Percentiles rank a stretch among this genome's conserved stretches.
Evolutionary conservation across 495 filamentous ascomycete genomes (phyloP).

Genomic region (Bacidia rubella): DNA sequence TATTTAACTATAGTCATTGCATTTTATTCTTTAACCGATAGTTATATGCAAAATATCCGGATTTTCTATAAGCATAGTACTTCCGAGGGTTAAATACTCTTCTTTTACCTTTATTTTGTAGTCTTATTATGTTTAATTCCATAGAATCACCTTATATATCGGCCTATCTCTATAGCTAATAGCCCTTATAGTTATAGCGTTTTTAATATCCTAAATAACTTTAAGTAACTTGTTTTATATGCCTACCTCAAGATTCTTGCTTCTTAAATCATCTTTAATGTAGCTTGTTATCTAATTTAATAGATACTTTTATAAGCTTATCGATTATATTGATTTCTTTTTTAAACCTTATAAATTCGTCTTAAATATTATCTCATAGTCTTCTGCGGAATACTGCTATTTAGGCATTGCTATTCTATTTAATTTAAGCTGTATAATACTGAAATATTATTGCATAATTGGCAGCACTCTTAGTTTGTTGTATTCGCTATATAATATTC

Average conservation of each 20-base stretch:
- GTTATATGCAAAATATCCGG: background rate
- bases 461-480: background rate
- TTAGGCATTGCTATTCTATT: slow-evolving; percentile 2
- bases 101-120: background rate
- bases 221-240: background rate
- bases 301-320: background rate
- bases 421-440: background rate
- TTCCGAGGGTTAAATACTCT: background rate
- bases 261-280: background rate
- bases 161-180: background rate
- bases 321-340: background rate
- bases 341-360: background rate
- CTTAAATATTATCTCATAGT: slow-evolving; percentile 1
- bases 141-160: background rate
- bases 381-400: background rate
- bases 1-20: too few species aligned
- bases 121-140: background rate
- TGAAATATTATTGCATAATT: background rate
- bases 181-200: background rate
- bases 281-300: slow-evolving; percentile 1
- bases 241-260: background rate
- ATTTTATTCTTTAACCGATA: background rate
- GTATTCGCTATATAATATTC: background rate
- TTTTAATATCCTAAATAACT: background rate
- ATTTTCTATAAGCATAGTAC: background rate